These are phyloP conservation scores for Xerocomus nothofagi DNA, from an alignment of 1,284 basidiomycete genomes.

Conservation along the genomic window DNA sequence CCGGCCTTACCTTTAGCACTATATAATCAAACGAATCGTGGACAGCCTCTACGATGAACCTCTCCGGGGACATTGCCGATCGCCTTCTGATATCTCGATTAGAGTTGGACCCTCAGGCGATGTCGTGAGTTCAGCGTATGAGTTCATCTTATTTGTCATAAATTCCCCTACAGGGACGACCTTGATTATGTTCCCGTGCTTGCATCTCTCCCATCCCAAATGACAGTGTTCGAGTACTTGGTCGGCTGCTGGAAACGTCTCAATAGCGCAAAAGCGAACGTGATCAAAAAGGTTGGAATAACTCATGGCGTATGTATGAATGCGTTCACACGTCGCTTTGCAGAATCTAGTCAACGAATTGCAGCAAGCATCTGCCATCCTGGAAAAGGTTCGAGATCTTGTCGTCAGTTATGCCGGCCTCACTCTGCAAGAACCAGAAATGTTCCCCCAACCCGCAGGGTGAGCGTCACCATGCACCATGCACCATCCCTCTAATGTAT, in stretches of 20 bases:
- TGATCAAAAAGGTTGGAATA: constrained; percentile 58
- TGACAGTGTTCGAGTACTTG: constrained; percentile 91
- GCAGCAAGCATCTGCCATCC: constrained; percentile 56
- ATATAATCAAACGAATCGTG: constrained; percentile 10
- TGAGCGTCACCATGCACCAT: constrained; percentile 39
- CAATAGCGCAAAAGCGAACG: constrained; percentile 54
- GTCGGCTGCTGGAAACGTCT: constrained; percentile 89
- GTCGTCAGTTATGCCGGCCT: constrained; percentile 91
- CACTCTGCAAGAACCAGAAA: constrained; percentile 86
- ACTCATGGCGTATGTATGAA: not conserved
- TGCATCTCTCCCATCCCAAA: constrained; percentile 72
- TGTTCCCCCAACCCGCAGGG: constrained; percentile 89
- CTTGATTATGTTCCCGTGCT: constrained; percentile 77
- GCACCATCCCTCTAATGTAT: constrained; percentile 7
- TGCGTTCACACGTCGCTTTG: not conserved
- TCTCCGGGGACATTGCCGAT: constrained; percentile 67
- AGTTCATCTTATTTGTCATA: not conserved
- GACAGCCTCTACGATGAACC: constrained; percentile 34
- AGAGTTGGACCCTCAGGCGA: constrained; percentile 73
- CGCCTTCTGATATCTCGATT: constrained; percentile 86
- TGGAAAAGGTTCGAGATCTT: constrained; percentile 77
- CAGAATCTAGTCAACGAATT: constrained; percentile 62
- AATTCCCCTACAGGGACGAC: constrained; percentile 61
- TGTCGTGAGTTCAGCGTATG: constrained; percentile 57
- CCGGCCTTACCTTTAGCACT: constrained; percentile 11